Conservation (phyloP, 2,329 filamentous ascomycete genomes). For the Diaporthe australafricana region DNA sequence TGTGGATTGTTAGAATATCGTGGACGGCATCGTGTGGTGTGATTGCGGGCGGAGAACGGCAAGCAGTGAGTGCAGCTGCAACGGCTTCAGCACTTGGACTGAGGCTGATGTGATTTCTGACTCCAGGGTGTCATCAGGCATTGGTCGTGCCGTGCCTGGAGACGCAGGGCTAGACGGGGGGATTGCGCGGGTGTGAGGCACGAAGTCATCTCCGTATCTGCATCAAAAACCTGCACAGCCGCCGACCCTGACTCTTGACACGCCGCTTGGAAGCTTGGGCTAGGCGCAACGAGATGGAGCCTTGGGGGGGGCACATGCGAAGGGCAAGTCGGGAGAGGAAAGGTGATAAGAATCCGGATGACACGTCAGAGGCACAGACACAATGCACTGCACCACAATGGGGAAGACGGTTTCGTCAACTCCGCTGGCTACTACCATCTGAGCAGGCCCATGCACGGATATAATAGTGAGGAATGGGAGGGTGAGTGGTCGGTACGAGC, state of each 20-base stretch:
- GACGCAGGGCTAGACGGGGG: slow-evolving; percentile 22
- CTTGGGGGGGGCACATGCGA: slow-evolving; percentile 11
- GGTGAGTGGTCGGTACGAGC: slow-evolving; percentile 25
- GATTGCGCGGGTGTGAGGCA: slow-evolving; percentile 36
- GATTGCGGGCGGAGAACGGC: neutral
- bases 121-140: slow-evolving; percentile 1
- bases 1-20: slow-evolving; percentile 18
- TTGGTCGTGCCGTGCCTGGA: slow-evolving; percentile 18
- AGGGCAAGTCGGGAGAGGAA: slow-evolving; percentile 5
- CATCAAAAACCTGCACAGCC: slow-evolving; percentile 27
- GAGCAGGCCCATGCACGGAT: slow-evolving; percentile 29
- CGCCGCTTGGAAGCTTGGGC: slow-evolving; percentile 16
- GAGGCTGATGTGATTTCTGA: slow-evolving; percentile 24
- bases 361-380: slow-evolving; percentile 46
- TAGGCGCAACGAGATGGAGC: slow-evolving; percentile 19
- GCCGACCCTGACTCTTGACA: slow-evolving; percentile 26
- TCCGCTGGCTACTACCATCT: slow-evolving; percentile 29
- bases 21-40: neutral
- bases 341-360: slow-evolving; percentile 32
- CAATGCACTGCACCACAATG: slow-evolving; percentile 28
- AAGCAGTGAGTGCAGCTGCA: slow-evolving; percentile 4
- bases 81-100: slow-evolving; percentile 10
- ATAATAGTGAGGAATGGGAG: slow-evolving; percentile 23
- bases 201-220: slow-evolving; percentile 21
- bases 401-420: slow-evolving; percentile 26